Evolutionary conservation across 208 protist species (phyloP).

Genomic region (Leishmania aethiopica): DNA sequence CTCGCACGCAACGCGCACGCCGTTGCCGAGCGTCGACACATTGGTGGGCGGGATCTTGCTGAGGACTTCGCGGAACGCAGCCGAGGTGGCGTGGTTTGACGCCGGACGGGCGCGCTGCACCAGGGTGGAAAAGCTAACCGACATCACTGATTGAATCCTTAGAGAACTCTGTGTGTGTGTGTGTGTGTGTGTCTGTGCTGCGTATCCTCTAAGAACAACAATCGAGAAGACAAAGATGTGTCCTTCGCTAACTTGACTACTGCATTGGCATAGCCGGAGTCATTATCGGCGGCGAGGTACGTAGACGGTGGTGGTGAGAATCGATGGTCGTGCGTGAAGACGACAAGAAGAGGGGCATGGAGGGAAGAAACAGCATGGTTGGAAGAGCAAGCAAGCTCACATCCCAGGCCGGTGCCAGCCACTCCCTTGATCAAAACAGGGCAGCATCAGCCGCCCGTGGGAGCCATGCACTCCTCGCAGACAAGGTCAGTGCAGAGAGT

Average conservation of each 20-base stretch:
- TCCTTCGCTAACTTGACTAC: constrained; percentile 6
- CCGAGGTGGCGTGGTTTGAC: constrained; percentile 70
- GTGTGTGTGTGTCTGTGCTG: constrained; percentile 8
- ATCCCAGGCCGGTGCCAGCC: background rate
- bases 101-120: constrained; percentile 80
- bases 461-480: background rate
- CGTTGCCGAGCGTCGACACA: constrained; percentile 93
- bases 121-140: constrained; percentile 85
- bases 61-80: constrained; percentile 70
- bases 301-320: background rate
- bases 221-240: background rate
- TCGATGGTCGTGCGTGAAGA: background rate
- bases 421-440: background rate
- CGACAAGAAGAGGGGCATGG: constrained; percentile 19
- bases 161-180: constrained; percentile 7
- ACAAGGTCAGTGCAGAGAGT: background rate
- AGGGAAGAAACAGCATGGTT: constrained; percentile 3
- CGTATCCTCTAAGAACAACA: constrained; percentile 8
- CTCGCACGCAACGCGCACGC: constrained; percentile 97
- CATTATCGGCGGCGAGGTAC: background rate
- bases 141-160: constrained; percentile 48
- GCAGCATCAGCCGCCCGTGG: background rate
- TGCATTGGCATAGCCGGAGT: background rate
- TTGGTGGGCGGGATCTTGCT: constrained; percentile 86
- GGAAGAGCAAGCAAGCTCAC: background rate